Conservation (phyloP, 2,329 filamentous ascomycete species). For the Arthroderma sp. region DNA sequence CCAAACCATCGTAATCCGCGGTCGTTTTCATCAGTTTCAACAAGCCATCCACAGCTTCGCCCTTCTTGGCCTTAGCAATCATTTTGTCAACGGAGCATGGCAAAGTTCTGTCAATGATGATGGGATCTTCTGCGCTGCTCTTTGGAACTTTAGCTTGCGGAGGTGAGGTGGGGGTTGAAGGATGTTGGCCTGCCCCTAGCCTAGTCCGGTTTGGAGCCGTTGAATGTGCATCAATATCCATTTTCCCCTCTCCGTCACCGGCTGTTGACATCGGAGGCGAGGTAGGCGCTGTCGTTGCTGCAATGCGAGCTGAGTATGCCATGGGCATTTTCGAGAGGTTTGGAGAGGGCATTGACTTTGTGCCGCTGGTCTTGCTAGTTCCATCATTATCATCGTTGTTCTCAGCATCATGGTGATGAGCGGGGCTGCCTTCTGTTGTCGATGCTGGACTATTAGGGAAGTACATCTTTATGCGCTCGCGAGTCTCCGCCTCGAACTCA, state of each 20-base stretch:
- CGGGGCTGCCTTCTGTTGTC: too few species aligned
- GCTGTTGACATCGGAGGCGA: slow-evolving; percentile 5
- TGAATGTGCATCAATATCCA: not conserved
- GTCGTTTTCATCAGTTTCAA: slow-evolving; percentile 28
- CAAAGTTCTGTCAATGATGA: slow-evolving; percentile 9
- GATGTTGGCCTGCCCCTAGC: too few species aligned
- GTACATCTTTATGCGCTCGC: slow-evolving; percentile 13
- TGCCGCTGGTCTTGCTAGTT: too few species aligned
- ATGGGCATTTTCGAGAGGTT: too few species aligned
- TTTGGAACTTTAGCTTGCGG: not conserved
- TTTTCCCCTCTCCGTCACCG: not conserved
- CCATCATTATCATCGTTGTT: too few species aligned
- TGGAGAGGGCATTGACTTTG: too few species aligned
- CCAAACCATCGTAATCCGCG: slow-evolving; percentile 15
- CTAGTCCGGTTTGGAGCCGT: not conserved
- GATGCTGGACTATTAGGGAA: too few species aligned
- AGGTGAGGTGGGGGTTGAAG: too few species aligned
- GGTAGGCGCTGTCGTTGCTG: not conserved
- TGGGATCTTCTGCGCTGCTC: not conserved
- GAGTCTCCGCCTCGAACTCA: slow-evolving; percentile 28
- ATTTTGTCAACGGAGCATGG: slow-evolving; percentile 12
- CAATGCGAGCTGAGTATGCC: too few species aligned
- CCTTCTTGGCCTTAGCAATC: slow-evolving; percentile 18
- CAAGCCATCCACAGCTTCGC: slow-evolving; percentile 27
- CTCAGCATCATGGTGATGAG: too few species aligned